Conservation (phyloP, 2,329 filamentous ascomycete species). For the Plenodomus tracheiphilus region DNA sequence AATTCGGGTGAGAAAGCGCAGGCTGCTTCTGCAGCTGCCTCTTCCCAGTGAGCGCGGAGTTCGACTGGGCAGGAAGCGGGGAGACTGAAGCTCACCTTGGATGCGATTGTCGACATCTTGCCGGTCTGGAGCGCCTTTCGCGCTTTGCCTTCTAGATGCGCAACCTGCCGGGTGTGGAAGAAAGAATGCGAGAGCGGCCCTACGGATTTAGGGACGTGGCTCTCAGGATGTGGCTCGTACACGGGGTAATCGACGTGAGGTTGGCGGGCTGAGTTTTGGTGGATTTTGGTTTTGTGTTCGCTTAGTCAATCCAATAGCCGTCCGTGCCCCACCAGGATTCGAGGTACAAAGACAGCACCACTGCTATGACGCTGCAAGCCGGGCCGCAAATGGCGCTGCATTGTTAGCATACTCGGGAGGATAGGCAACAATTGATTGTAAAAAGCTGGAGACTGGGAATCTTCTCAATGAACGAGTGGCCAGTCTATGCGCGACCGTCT, state of each 20-base stretch:
- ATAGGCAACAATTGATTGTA: too few relatives aligned
- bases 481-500: too few relatives aligned
- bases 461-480: too few relatives aligned
- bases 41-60: constrained; percentile 12
- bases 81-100: constrained; percentile 44
- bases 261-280: constrained; percentile 31
- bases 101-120: constrained; percentile 49
- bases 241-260: constrained; percentile 36
- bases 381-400: constrained; percentile 1
- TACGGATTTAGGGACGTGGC: constrained; percentile 43
- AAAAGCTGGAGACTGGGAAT: too few relatives aligned
- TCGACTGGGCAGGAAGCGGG: constrained; percentile 7
- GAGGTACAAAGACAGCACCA: constrained; percentile 9
- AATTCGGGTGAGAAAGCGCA: constrained; percentile 1
- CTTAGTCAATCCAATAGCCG: constrained; percentile 27
- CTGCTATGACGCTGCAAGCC: constrained; percentile 15
- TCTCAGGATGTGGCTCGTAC: constrained; percentile 39
- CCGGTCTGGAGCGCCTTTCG: constrained; percentile 50
- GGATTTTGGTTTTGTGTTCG: constrained; percentile 26
- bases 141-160: constrained; percentile 49
- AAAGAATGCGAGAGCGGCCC: constrained; percentile 44
- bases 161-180: constrained; percentile 42
- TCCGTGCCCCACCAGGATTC: constrained; percentile 13
- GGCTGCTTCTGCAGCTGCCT: constrained; percentile 1
- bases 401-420: background rate